phyloP scores from a whole-genome alignment of 129 eudicot species.

The Erigeron canadensis region DNA sequence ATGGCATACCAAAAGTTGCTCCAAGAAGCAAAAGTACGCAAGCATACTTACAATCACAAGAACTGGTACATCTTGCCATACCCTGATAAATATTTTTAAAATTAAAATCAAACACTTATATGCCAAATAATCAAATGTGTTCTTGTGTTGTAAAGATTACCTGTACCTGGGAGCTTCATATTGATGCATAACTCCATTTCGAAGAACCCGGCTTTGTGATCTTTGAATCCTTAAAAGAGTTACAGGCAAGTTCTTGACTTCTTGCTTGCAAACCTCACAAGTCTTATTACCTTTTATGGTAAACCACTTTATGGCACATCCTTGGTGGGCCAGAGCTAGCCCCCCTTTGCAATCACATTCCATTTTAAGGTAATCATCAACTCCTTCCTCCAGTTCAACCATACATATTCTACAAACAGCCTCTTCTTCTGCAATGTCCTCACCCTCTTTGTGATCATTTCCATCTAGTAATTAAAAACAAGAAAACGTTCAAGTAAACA shows the following conservation, averaged over 20 bases:
- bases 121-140: neutral
- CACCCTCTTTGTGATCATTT: constrained; percentile 39
- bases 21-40: constrained; percentile 92
- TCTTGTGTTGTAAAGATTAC: constrained; percentile 31
- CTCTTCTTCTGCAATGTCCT: constrained; percentile 84
- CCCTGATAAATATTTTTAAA: constrained; percentile 42
- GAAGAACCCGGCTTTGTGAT: constrained; percentile 35
- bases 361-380: constrained; percentile 79
- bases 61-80: constrained; percentile 92
- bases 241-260: constrained; percentile 84
- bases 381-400: constrained; percentile 85
- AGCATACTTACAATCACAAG: constrained; percentile 97
- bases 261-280: constrained; percentile 96
- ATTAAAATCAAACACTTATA: neutral
- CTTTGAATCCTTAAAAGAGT: constrained; percentile 76
- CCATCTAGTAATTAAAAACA: constrained; percentile 43
- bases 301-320: constrained; percentile 94
- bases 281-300: constrained; percentile 91
- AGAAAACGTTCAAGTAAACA: constrained; percentile 2
- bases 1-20: constrained; percentile 87
- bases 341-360: constrained; percentile 97
- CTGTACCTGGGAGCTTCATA: constrained; percentile 60
- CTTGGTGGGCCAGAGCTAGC: constrained; percentile 88
- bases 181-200: constrained; percentile 43
- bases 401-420: constrained; percentile 97